Evolutionary conservation across 2,329 filamentous ascomycete genomes (phyloP).

Genomic region (Alternaria hordeiaustralica): DNA sequence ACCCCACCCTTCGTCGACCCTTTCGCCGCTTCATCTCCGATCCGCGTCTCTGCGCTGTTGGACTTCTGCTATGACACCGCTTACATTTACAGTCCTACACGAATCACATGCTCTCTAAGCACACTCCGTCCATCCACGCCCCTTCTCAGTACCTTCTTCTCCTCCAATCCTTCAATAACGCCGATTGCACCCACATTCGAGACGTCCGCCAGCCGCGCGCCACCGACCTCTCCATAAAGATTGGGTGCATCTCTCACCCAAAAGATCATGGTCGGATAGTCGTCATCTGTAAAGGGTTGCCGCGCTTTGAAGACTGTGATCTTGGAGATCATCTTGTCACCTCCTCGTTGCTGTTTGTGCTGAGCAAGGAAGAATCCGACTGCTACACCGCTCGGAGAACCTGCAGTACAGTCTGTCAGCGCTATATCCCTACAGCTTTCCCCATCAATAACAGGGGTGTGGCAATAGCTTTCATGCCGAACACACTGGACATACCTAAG

Average conservation of each 20-base stretch:
- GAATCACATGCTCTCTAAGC: neutral
- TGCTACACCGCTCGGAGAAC: constrained; percentile 1
- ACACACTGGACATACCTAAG: neutral
- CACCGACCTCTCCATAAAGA: neutral
- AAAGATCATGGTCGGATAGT: neutral
- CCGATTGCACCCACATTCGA: neutral
- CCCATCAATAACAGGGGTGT: neutral
- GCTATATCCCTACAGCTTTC: neutral
- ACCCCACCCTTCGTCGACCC: neutral
- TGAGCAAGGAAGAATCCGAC: constrained; percentile 4
- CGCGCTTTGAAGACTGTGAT: neutral
- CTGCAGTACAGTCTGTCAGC: neutral
- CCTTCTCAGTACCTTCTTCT: neutral
- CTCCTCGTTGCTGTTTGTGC: neutral
- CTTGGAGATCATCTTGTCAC: neutral
- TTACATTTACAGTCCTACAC: neutral
- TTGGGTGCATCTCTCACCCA: neutral
- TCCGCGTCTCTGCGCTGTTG: neutral
- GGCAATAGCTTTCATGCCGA: neutral
- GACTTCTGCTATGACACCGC: neutral
- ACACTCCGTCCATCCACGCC: neutral
- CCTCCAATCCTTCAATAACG: neutral
- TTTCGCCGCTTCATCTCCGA: neutral
- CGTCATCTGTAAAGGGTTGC: neutral
- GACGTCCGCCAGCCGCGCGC: neutral